Base-by-base conservation (phyloP, 1,284 basidiomycete species). In the Ustilago tritici region DNA sequence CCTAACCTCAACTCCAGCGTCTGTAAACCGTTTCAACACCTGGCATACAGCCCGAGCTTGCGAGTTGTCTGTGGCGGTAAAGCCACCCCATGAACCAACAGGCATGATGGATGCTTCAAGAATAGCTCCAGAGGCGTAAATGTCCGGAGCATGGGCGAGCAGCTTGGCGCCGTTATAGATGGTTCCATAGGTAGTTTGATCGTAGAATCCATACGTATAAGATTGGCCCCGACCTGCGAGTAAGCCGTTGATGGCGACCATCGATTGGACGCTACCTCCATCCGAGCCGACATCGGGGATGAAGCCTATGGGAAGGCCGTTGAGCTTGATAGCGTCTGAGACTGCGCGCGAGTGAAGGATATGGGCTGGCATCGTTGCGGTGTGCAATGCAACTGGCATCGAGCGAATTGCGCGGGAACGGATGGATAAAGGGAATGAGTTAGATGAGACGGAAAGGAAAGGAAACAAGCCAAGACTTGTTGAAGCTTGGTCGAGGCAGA, bases 21-120 rank as follows among this genome's bases (percentile, higher is more conserved):
- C 86, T 54, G 85, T 86, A 75, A 86, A 87, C 60, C 84, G 65
- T 76, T 87, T 87, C 84, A 87, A 84, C 35, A 86, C 85, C 0
- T 82, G 74, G 61, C 81, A 82, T 38, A 85, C 81, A 11, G 79
- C 81, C 31, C 76, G 59, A 4, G 86, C 85, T 63, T 86, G 86
- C 8, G 72, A 72, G 71, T 84, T 84, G 74, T 86, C 82, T 14
- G 80, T 71, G 7, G 36, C 54, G 0, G 79, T 82, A 31, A 76
- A 68, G 4, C 81, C 79, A 14, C 66, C 61, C 77, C 77, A 82
- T 34, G 65, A 67, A 8, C 76, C 75, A 7, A 76, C 60, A 8
- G 81, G 77, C 81, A 84, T 84, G 56, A 84, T 82, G 17, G 70
- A 78, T 1, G 85, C 85, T 62, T 87, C 85, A 54, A 87, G 84